Percentiles rank a stretch among this genome's conserved stretches.
These are phyloP conservation scores for Silene latifolia DNA, from an alignment of 148 eudicot genomes.

Conservation along the genomic window DNA sequence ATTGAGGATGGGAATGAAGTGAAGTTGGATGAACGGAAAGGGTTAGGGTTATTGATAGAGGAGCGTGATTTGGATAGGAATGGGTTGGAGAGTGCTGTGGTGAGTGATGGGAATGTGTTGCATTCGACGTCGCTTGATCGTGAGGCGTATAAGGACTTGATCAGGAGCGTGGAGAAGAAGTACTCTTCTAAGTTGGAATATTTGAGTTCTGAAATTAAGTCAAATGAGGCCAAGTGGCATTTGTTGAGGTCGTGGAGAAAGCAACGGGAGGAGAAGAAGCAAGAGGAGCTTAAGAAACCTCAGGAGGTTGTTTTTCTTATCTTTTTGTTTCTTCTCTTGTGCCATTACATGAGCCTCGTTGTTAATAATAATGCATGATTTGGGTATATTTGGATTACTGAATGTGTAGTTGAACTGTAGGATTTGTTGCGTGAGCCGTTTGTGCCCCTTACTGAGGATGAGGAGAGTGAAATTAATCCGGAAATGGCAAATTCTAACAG, in stretches of 20 bases:
- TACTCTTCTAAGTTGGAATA: conserved; percentile 24
- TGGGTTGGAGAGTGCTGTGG: conserved; percentile 28
- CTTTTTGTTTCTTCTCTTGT: background rate
- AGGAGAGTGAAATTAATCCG: conserved; percentile 43
- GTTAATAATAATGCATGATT: no score
- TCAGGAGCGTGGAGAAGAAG: conserved; percentile 28
- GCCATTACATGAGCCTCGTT: no score
- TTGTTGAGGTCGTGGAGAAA: conserved; percentile 28
- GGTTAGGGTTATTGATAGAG: conserved; percentile 11
- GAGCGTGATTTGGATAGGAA: conserved; percentile 24
- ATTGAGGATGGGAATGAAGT: conserved; percentile 31
- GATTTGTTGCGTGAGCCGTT: conserved; percentile 51
- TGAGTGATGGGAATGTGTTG: conserved; percentile 29
- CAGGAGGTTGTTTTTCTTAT: conserved; percentile 37
- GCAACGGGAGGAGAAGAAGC: conserved; percentile 39
- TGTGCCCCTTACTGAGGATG: conserved; percentile 64
- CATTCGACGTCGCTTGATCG: conserved; percentile 24
- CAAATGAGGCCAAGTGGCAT: conserved; percentile 26
- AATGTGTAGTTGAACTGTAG: conserved; percentile 28
- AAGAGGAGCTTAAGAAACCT: conserved; percentile 33
- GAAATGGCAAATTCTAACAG: conserved; percentile 48
- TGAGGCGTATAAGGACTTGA: conserved; percentile 41
- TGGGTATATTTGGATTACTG: conserved; percentile 10
- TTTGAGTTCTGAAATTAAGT: conserved; percentile 40
- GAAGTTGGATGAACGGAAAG: conserved; percentile 27